A percentile compares a stretch with the other conserved stretches of the same genome.
Evolutionary conservation across 148 eudicot genomes (phyloP).

Genomic region (Vaccinium macrocarpon): DNA sequence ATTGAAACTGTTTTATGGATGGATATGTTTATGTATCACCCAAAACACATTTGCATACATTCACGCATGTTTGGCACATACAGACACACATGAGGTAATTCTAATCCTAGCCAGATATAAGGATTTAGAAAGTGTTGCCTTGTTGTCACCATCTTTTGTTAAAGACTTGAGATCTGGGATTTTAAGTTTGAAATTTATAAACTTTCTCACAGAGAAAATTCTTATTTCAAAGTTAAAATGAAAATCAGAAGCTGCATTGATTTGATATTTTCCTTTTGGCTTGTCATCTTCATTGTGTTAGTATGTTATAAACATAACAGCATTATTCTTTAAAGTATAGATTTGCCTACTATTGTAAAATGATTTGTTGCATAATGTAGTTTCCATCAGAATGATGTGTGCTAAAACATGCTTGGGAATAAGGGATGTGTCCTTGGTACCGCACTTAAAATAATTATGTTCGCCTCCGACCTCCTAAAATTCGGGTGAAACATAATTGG

Average conservation of each 20-base stretch:
- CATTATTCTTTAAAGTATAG: not conserved
- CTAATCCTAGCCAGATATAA: not conserved
- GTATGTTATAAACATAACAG: not conserved
- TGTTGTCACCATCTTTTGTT: not conserved
- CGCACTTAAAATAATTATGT: not conserved
- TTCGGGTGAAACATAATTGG: not conserved
- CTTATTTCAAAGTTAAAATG: not conserved
- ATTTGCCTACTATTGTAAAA: not conserved
- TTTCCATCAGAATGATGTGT: not conserved
- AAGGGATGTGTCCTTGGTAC: not conserved
- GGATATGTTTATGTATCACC: not conserved
- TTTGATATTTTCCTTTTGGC: not conserved
- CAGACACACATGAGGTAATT: not conserved
- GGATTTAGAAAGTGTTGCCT: conserved; percentile 5
- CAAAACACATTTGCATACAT: not conserved
- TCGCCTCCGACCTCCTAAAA: not conserved
- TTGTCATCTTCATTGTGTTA: not conserved
- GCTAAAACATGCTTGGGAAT: not conserved
- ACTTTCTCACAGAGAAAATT: not conserved
- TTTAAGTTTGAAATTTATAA: not conserved
- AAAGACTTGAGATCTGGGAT: conserved; percentile 1
- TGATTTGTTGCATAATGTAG: not conserved
- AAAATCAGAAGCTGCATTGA: not conserved
- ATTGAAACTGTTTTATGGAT: not conserved
- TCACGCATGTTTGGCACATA: not conserved